Evolutionary conservation across 163 green algal genomes (phyloP).

Genomic region (Scenedesmus sp.): DNA sequence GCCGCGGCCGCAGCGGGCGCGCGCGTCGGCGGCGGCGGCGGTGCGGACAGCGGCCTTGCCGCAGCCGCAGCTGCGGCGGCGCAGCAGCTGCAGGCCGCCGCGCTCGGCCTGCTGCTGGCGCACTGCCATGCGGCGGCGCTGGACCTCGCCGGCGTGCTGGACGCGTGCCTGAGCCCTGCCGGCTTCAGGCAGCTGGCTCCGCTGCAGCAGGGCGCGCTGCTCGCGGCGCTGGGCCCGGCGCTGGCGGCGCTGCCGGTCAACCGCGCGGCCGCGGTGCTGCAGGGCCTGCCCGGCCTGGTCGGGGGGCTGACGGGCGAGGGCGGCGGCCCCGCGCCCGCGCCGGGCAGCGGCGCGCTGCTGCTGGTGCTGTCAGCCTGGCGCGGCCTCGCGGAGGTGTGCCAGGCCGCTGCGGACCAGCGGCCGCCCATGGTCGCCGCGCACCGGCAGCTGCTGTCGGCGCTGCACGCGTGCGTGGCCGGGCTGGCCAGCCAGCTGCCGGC

Average conservation of each 20-base stretch:
- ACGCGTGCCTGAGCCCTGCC: conserved; percentile 22
- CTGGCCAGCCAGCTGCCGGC: conserved; percentile 19
- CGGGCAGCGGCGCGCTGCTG: background rate
- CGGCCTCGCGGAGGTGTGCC: background rate
- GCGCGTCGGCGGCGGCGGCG: background rate
- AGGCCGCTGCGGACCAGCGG: conserved; percentile 1
- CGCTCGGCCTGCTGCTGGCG: background rate
- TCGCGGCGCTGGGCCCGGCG: conserved; percentile 3
- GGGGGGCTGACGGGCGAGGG: background rate
- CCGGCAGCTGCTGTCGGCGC: background rate
- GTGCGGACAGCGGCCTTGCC: background rate
- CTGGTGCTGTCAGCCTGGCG: conserved; percentile 22
- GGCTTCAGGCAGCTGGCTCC: conserved; percentile 11
- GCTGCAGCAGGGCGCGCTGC: conserved; percentile 9
- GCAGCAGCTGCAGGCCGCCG: conserved; percentile 5
- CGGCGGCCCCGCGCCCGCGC: background rate
- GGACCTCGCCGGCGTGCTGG: conserved; percentile 33
- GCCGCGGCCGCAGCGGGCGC: background rate
- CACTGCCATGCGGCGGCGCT: conserved; percentile 15
- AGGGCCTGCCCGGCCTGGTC: background rate
- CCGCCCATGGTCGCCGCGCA: background rate
- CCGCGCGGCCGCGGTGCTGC: conserved; percentile 6
- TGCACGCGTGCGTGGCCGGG: background rate
- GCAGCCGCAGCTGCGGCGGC: background rate
- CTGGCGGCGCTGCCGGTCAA: conserved; percentile 31